Evolutionary conservation across 345 rosid species (phyloP).

Genomic region (Stellera chamaejasme): DNA sequence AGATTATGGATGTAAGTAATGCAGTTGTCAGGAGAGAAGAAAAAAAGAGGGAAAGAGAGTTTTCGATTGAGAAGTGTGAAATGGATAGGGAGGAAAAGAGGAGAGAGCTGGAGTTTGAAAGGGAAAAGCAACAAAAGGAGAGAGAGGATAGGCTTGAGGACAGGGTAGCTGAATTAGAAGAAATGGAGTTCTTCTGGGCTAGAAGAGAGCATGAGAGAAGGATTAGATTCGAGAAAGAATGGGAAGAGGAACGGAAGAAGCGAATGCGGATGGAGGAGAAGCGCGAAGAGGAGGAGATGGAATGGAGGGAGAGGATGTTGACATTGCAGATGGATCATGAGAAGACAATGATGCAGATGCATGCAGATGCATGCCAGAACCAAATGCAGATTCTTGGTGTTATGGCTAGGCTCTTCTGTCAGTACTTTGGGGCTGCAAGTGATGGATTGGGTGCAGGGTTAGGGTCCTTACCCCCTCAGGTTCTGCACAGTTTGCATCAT

Average conservation of each 20-base stretch:
- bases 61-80: conserved; percentile 28
- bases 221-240: conserved; percentile 37
- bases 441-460: conserved; percentile 49
- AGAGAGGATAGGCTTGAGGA: conserved; percentile 35
- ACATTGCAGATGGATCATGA: conserved; percentile 66
- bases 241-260: conserved; percentile 39
- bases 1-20: conserved; percentile 47
- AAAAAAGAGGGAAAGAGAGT: conserved; percentile 49
- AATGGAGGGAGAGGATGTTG: conserved; percentile 57
- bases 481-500: conserved; percentile 63
- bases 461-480: conserved; percentile 51
- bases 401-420: conserved; percentile 56
- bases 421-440: conserved; percentile 45
- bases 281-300: conserved; percentile 77
- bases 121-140: conserved; percentile 22
- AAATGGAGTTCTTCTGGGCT: conserved; percentile 38
- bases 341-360: conserved; percentile 68
- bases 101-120: conserved; percentile 33
- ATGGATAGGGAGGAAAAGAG: conserved; percentile 34
- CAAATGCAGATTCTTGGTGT: conserved; percentile 68
- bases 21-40: conserved; percentile 45
- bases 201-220: conserved; percentile 39
- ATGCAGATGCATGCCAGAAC: conserved; percentile 60
- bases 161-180: conserved; percentile 46
- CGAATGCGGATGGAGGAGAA: conserved; percentile 52